Conservation (phyloP, 2,329 filamentous ascomycete species). For the Ophiocordyceps australis region DNA sequence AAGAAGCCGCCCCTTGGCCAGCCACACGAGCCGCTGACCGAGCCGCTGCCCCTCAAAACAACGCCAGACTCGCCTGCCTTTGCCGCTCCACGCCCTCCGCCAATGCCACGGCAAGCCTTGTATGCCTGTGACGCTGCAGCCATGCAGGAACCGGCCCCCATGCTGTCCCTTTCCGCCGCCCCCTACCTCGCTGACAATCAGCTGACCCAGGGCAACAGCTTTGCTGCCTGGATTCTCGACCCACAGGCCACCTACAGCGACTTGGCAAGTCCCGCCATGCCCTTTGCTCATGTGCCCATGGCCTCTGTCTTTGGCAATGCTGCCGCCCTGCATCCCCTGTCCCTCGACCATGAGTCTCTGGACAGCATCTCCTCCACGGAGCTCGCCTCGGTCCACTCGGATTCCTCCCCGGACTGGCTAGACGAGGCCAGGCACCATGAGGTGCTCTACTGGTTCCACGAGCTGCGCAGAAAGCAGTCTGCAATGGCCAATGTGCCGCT, state of each 20-base stretch:
- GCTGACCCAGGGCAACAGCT: slow-evolving; percentile 22
- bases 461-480: slow-evolving; percentile 23
- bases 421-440: slow-evolving; percentile 25
- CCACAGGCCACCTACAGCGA: slow-evolving; percentile 21
- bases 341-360: slow-evolving; percentile 31
- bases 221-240: slow-evolving; percentile 33
- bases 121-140: slow-evolving; percentile 12
- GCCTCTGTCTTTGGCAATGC: slow-evolving; percentile 32
- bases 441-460: slow-evolving; percentile 21
- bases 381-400: slow-evolving; percentile 18
- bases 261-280: slow-evolving; percentile 21
- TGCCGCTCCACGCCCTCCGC: slow-evolving; percentile 10
- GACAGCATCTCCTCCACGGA: slow-evolving; percentile 27
- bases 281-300: slow-evolving; percentile 28
- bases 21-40: not conserved
- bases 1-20: not conserved
- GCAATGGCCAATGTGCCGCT: slow-evolving; percentile 15
- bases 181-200: slow-evolving; percentile 13
- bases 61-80: slow-evolving; percentile 19
- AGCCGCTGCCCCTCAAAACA: slow-evolving; percentile 20
- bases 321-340: too few relatives aligned
- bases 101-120: slow-evolving; percentile 12
- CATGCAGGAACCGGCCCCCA: slow-evolving; percentile 13
- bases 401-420: slow-evolving; percentile 23
- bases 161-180: slow-evolving; percentile 10